A percentile compares a stretch with the other conserved stretches of the same genome.
These are phyloP conservation scores for Rosellinia necatrix DNA, from an alignment of 2,329 filamentous ascomycete genomes.

Conservation along the genomic window DNA sequence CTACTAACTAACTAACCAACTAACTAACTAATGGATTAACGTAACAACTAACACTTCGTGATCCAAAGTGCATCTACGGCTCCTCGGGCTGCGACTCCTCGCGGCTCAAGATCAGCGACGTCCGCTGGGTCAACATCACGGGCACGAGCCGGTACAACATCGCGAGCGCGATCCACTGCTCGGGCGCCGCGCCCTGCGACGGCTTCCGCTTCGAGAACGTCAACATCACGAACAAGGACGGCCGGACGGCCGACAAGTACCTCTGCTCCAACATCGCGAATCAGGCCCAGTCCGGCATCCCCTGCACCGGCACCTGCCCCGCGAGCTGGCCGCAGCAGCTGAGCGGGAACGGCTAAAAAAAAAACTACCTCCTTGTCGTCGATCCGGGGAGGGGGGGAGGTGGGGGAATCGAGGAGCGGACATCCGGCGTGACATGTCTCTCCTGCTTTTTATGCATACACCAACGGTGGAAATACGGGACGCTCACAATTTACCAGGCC, in stretches of 20 bases:
- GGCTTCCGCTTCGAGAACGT: conserved; percentile 51
- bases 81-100: conserved; percentile 46
- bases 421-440: too few relatives aligned
- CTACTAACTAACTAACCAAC: not conserved
- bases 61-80: conserved; percentile 48
- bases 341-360: conserved; percentile 35
- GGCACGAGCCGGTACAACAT: conserved; percentile 55
- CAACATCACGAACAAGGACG: conserved; percentile 49
- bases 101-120: conserved; percentile 49
- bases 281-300: conserved; percentile 41
- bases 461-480: too few relatives aligned
- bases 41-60: not conserved
- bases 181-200: conserved; percentile 48
- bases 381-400: conserved; percentile 1
- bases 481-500: too few relatives aligned
- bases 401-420: not conserved
- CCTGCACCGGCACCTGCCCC: conserved; percentile 45
- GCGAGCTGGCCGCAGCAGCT: conserved; percentile 46
- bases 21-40: not conserved
- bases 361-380: too few relatives aligned
- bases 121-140: conserved; percentile 55
- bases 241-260: conserved; percentile 44
- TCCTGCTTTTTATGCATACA: too few relatives aligned
- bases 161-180: conserved; percentile 52
- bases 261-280: conserved; percentile 50